phyloP scores from a whole-genome alignment of 1,284 basidiomycete species.

The Tylopilus sp. region DNA sequence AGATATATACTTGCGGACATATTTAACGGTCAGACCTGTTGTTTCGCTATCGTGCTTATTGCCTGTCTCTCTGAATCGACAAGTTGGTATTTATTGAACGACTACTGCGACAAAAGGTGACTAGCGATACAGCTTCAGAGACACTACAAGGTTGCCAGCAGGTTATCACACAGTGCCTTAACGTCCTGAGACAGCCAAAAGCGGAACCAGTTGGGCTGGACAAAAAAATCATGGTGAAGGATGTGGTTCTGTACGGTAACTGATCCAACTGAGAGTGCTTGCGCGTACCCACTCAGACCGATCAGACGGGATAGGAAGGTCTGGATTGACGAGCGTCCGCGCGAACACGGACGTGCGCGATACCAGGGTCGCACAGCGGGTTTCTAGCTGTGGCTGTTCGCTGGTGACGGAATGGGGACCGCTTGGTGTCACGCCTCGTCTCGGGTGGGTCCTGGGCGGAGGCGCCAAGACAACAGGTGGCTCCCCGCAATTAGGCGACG shows the following conservation, averaged over 20 bases:
- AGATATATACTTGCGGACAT: slow-evolving; percentile 13
- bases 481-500: slow-evolving; percentile 8
- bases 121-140: slow-evolving; percentile 20
- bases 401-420: slow-evolving; percentile 1
- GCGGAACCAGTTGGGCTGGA: slow-evolving; percentile 4
- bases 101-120: slow-evolving; percentile 7
- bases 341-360: slow-evolving; percentile 35
- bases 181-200: not conserved
- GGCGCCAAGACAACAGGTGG: slow-evolving; percentile 4
- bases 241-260: slow-evolving; percentile 16
- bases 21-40: slow-evolving; percentile 8
- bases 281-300: slow-evolving; percentile 56
- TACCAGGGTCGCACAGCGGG: slow-evolving; percentile 1
- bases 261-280: slow-evolving; percentile 32
- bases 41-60: slow-evolving; percentile 4
- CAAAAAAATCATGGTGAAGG: slow-evolving; percentile 8
- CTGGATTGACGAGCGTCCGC: slow-evolving; percentile 41
- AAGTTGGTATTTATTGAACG: slow-evolving; percentile 2
- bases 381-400: not conserved
- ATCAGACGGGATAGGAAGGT: slow-evolving; percentile 52
- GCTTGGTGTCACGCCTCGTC: slow-evolving; percentile 1
- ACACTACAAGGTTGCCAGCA: not conserved
- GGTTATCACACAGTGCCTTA: not conserved
- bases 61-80: slow-evolving; percentile 15
- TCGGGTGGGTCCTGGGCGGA: slow-evolving; percentile 21